Evolutionary conservation across 345 rosid species (phyloP).

Genomic region (Ceriops zippeliana): DNA sequence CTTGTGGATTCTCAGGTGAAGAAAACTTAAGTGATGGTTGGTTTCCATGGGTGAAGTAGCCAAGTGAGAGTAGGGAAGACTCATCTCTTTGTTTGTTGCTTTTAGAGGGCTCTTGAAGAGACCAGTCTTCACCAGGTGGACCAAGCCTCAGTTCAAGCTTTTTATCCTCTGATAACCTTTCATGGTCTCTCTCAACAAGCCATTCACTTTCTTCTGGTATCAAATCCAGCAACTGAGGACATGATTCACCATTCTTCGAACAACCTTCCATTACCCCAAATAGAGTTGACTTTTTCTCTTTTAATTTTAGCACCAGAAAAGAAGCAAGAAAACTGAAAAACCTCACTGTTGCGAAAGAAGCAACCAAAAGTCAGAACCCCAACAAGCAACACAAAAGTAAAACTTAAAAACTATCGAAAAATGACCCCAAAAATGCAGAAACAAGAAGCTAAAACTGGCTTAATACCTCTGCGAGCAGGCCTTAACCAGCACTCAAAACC

Average conservation of each 20-base stretch:
- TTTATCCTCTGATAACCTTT: slow-evolving; percentile 48
- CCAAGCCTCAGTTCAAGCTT: slow-evolving; percentile 94
- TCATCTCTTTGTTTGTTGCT: slow-evolving; percentile 44
- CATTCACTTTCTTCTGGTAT: slow-evolving; percentile 53
- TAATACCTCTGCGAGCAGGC: background rate
- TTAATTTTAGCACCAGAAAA: slow-evolving; percentile 5
- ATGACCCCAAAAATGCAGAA: background rate
- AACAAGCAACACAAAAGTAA: slow-evolving; percentile 3
- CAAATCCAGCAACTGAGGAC: slow-evolving; percentile 56
- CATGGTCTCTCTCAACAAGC: slow-evolving; percentile 33
- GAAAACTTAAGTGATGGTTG: slow-evolving; percentile 16
- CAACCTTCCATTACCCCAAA: slow-evolving; percentile 39
- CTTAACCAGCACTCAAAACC: slow-evolving; percentile 35
- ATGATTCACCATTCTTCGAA: slow-evolving; percentile 39
- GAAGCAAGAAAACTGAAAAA: slow-evolving; percentile 10
- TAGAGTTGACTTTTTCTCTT: background rate
- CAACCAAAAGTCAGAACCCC: background rate
- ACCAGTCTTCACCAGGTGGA: slow-evolving; percentile 77
- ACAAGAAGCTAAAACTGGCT: background rate
- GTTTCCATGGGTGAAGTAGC: slow-evolving; percentile 30
- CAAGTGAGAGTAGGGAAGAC: slow-evolving; percentile 43
- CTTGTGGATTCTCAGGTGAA: slow-evolving; percentile 22
- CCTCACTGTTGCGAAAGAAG: slow-evolving; percentile 6
- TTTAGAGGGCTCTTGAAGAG: slow-evolving; percentile 19
- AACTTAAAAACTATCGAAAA: background rate